These are phyloP conservation scores for Agrocybe pediades DNA, from an alignment of 768 basidiomycete genomes.

Conservation along the genomic window DNA sequence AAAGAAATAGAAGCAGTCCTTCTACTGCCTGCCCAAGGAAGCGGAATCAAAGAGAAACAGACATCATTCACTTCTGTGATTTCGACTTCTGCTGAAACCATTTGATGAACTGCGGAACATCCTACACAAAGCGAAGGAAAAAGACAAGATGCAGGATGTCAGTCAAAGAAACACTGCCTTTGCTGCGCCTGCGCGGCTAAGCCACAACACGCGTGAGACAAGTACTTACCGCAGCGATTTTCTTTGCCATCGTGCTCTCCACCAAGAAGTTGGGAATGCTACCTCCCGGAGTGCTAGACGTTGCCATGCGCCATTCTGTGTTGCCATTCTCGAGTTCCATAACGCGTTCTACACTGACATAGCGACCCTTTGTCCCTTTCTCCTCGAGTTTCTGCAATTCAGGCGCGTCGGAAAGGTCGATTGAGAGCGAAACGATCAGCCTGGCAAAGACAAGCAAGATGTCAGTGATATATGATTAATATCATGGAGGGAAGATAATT, in stretches of 20 bases:
- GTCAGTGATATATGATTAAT: neutral
- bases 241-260: constrained; percentile 60
- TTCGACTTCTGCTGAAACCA: constrained; percentile 49
- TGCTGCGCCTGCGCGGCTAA: neutral
- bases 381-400: constrained; percentile 64
- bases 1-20: too few species aligned
- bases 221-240: constrained; percentile 60
- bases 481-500: constrained; percentile 23
- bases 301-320: constrained; percentile 82
- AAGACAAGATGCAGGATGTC: neutral
- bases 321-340: constrained; percentile 61
- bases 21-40: too few species aligned
- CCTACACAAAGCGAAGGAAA: constrained; percentile 37
- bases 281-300: constrained; percentile 72
- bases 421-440: constrained; percentile 64
- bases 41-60: too few species aligned
- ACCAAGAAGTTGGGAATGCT: constrained; percentile 65
- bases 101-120: constrained; percentile 71
- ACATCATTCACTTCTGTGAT: constrained; percentile 5
- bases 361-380: constrained; percentile 60
- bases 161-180: neutral
- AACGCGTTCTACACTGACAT: constrained; percentile 70
- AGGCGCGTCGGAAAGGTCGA: constrained; percentile 61
- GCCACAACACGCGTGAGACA: neutral
- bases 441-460: too few species aligned